phyloP scores from a whole-genome alignment of 768 basidiomycete genomes.

The Boletus subparvulus region DNA sequence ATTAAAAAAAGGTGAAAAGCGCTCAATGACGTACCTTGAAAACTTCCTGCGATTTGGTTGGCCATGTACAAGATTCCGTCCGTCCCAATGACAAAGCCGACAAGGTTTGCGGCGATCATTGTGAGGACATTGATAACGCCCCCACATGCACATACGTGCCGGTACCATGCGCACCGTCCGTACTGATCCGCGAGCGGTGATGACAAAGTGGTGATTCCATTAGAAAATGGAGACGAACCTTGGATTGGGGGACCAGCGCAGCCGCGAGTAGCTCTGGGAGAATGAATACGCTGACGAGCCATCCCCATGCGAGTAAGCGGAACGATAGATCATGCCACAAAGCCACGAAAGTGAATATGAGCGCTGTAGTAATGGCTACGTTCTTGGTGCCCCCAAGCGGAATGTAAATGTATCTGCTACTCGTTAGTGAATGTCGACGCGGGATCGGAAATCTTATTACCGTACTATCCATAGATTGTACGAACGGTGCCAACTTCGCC shows the following conservation, averaged over 20 bases:
- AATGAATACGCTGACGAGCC: conserved; percentile 91
- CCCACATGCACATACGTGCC: conserved; percentile 81
- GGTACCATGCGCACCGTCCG: conserved; percentile 69
- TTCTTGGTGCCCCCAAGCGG: conserved; percentile 78
- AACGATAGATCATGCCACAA: conserved; percentile 96
- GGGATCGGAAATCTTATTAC: conserved; percentile 38
- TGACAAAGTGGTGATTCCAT: background rate
- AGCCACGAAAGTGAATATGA: conserved; percentile 95
- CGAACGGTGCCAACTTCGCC: conserved; percentile 95
- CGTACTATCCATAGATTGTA: conserved; percentile 95
- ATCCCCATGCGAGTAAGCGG: conserved; percentile 90
- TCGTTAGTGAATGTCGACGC: background rate
- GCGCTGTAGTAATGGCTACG: conserved; percentile 58
- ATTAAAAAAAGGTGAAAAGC: background rate
- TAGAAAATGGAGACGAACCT: conserved; percentile 42
- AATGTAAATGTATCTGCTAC: conserved; percentile 84
- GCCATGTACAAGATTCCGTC: conserved; percentile 76
- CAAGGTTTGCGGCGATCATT: conserved; percentile 91
- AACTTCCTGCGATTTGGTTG: conserved; percentile 58
- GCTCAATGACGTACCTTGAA: conserved; percentile 48
- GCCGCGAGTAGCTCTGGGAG: conserved; percentile 75
- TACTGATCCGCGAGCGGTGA: conserved; percentile 47
- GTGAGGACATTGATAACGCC: conserved; percentile 81
- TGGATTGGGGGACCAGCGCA: conserved; percentile 57
- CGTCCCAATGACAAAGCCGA: conserved; percentile 90